These are phyloP conservation scores for Leccinum sublutescens DNA, from an alignment of 768 basidiomycete species.

Conservation along the genomic window DNA sequence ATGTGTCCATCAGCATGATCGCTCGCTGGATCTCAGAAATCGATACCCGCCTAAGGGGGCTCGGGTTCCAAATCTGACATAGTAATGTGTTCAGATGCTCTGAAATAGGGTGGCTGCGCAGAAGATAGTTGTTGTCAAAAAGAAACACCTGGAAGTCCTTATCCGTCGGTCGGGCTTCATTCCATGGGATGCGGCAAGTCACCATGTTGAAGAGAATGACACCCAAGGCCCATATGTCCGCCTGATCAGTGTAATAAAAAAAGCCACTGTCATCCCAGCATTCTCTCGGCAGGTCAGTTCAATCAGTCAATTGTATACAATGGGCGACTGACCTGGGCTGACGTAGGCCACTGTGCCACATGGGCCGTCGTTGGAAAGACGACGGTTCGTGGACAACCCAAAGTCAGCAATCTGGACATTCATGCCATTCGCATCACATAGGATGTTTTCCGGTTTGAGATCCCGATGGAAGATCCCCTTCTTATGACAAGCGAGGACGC, in stretches of 20 bases:
- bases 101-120: constrained; percentile 9
- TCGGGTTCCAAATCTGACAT: constrained; percentile 17
- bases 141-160: constrained; percentile 5
- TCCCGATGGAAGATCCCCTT: constrained; percentile 79
- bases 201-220: constrained; percentile 86
- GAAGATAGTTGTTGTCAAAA: neutral
- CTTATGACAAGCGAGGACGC: constrained; percentile 70
- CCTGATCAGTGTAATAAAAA: constrained; percentile 21
- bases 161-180: constrained; percentile 8
- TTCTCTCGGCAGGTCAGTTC: constrained; percentile 39
- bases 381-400: constrained; percentile 57
- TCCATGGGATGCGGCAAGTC: constrained; percentile 40
- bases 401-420: constrained; percentile 72
- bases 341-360: constrained; percentile 65
- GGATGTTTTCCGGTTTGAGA: constrained; percentile 83
- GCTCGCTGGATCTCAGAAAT: constrained; percentile 19
- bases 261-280: constrained; percentile 46
- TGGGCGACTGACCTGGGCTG: constrained; percentile 58
- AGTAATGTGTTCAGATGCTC: constrained; percentile 7
- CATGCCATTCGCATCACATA: constrained; percentile 54
- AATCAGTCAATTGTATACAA: neutral
- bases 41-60: constrained; percentile 12
- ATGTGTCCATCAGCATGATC: constrained; percentile 14
- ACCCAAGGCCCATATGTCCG: constrained; percentile 71
- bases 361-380: constrained; percentile 47